Evolutionary conservation across 2,329 filamentous ascomycete genomes (phyloP), one percentile per base, ranked within the genome.

Genomic region (Arthroderma sp.): DNA sequence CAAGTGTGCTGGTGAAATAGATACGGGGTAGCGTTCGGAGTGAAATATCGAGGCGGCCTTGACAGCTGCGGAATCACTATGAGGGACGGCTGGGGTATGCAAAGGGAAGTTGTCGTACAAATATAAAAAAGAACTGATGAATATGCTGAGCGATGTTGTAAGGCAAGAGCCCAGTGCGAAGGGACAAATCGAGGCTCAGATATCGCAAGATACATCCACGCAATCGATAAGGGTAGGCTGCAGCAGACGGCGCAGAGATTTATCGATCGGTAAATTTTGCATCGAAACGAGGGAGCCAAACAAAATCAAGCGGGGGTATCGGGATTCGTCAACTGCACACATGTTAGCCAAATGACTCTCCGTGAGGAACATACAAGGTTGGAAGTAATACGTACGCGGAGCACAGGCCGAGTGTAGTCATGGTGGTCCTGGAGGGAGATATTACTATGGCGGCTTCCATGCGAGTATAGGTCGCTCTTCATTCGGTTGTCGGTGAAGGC

Each of bases 351-450:
- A 22, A 32, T 29, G 7, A 5, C 28, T n/a, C 10, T 31, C 36
- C 34, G 4, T 6, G 9, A 11, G n/a, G 29, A 3, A 1, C 32
- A 11, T 40, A 10, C 7, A 8, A 6, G 37, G 31, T 10, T 31
- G 4, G 34, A n/a, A 30, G 27, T 4, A 32, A 39, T 38, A 59
- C 64, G 56, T 49, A 67, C 64, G 36, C 64, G 62, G 51, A 67
- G 53, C 31, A 67, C 64, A 38, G 64, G 66, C 28, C 67, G 59
- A 31, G 67, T 68, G 53, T 70, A 70, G 50, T 70, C 67, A 52
- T 68, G 64, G 45, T 69, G 64, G 48, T 70, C 67, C 48, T 68
- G 66, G 15, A 70, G 60, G 11, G 67, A 70, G 11, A 68, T 56
- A 47, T 62, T 66, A 52, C 66, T 69, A 38, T 62, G 55, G 31